Percentiles rank a stretch among this genome's conserved stretches.
phyloP scores from a whole-genome alignment of 23 red algal species.

The Gracilaria vermiculophylla region DNA sequence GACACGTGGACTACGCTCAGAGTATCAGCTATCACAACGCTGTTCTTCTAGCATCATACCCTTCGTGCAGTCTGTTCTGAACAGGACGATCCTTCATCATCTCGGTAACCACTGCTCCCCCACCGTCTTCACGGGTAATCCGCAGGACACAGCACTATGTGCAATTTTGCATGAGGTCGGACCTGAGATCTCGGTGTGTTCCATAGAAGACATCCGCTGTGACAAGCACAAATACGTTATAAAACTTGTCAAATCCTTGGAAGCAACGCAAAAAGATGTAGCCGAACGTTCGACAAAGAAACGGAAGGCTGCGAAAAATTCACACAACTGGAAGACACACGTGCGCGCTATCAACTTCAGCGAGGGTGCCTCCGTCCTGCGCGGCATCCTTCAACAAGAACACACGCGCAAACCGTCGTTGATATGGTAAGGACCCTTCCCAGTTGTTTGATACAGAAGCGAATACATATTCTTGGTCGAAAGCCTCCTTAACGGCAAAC shows the following conservation, averaged over 20 bases:
- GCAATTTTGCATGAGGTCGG: background rate
- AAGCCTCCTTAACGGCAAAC: background rate
- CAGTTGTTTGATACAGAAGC: background rate
- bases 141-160: background rate
- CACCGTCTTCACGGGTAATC: background rate
- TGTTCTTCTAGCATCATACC: background rate
- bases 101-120: background rate
- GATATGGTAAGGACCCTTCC: background rate
- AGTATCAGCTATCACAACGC: background rate
- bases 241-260: too few relatives aligned
- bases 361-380: slow-evolving; percentile 30
- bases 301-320: background rate
- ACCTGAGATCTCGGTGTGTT: background rate
- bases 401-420: background rate
- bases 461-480: slow-evolving; percentile 37
- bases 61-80: slow-evolving; percentile 19
- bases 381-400: background rate
- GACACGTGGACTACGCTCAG: background rate
- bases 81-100: background rate
- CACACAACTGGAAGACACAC: background rate
- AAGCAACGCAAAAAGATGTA: background rate
- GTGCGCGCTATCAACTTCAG: background rate
- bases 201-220: background rate
- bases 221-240: background rate
- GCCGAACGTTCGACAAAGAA: background rate